Evolutionary conservation across 768 basidiomycete genomes (phyloP).

Genomic region (Amanita pallidorosea): DNA sequence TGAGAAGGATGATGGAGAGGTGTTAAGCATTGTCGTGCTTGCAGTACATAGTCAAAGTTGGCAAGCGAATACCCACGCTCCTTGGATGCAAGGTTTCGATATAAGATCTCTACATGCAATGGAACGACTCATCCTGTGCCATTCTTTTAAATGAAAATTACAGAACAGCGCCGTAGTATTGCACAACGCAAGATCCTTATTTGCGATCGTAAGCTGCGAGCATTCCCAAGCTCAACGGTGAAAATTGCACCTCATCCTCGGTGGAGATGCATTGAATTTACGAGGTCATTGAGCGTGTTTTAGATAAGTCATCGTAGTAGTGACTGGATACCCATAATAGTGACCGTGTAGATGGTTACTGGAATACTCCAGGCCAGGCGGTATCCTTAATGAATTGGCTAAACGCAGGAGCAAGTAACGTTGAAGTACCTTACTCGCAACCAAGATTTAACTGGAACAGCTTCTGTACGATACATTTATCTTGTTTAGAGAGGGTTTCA

Average conservation of each 20-base stretch:
- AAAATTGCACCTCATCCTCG: slow-evolving; percentile 79
- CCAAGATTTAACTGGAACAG: slow-evolving; percentile 88
- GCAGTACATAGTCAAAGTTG: too few species aligned
- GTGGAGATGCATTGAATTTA: slow-evolving; percentile 88
- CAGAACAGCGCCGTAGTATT: too few species aligned
- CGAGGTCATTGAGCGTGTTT: slow-evolving; percentile 80
- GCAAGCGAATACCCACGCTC: too few species aligned
- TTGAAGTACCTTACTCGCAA: slow-evolving; percentile 75
- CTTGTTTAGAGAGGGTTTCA: slow-evolving; percentile 84
- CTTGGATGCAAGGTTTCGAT: too few species aligned
- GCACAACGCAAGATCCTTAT: too few species aligned
- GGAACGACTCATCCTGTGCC: too few species aligned
- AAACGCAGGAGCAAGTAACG: not conserved
- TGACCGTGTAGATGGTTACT: slow-evolving; percentile 93
- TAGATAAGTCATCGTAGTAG: slow-evolving; percentile 91
- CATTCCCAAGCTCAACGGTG: slow-evolving; percentile 93
- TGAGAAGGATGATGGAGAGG: too few species aligned
- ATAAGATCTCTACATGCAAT: too few species aligned
- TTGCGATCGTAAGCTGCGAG: slow-evolving; percentile 96
- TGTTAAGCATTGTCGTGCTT: too few species aligned
- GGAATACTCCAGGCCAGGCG: slow-evolving; percentile 95
- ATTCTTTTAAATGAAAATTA: too few species aligned
- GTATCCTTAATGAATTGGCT: slow-evolving; percentile 51
- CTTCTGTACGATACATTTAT: slow-evolving; percentile 87
- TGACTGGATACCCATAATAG: slow-evolving; percentile 98